These are phyloP conservation scores for Gentiana straminea DNA, from an alignment of 257 asterid genomes.

Conservation along the genomic window DNA sequence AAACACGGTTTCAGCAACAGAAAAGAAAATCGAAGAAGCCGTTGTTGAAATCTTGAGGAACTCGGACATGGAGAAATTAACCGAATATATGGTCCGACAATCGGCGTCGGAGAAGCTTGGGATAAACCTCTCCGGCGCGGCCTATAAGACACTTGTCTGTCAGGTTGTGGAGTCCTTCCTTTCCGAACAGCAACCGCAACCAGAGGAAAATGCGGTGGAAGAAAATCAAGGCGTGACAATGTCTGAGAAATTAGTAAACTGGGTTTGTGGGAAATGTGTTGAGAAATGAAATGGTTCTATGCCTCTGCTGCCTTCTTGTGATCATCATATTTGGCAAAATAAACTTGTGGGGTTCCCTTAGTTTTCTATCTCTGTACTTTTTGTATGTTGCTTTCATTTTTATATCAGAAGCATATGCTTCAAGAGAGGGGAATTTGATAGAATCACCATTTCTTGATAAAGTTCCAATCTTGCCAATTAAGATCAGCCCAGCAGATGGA, in stretches of 20 bases:
- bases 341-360: slow-evolving; percentile 21
- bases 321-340: slow-evolving; percentile 15
- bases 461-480: neutral
- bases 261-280: no score
- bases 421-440: neutral
- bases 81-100: slow-evolving; percentile 77
- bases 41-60: neutral
- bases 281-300: neutral
- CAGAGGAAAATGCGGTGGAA: slow-evolving; percentile 4
- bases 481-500: neutral
- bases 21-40: no score
- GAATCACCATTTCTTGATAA: neutral
- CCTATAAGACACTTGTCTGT: slow-evolving; percentile 56
- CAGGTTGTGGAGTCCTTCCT: slow-evolving; percentile 67
- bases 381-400: slow-evolving; percentile 9
- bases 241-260: no score
- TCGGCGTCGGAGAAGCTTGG: slow-evolving; percentile 67
- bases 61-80: slow-evolving; percentile 65
- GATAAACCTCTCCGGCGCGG: slow-evolving; percentile 59
- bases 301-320: slow-evolving; percentile 11
- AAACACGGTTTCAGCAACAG: no score
- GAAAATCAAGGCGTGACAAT: no score
- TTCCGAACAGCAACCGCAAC: slow-evolving; percentile 29
- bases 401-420: neutral
- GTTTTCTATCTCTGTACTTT: slow-evolving; percentile 14